phyloP scores from a whole-genome alignment of 2,329 filamentous ascomycete species.

The Ambrosiella beaveri region DNA sequence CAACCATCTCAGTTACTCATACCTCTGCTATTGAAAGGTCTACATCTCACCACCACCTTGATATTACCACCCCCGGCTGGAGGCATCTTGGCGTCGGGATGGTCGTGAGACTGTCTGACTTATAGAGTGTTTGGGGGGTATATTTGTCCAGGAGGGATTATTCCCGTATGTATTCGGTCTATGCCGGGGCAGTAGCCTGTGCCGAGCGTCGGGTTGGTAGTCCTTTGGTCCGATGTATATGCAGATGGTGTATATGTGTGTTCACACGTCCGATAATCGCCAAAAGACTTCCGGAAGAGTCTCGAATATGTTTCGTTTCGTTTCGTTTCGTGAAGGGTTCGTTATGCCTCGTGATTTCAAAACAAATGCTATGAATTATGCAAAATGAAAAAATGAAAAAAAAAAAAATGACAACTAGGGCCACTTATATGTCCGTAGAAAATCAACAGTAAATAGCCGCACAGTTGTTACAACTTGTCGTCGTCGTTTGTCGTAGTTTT shows the following conservation, averaged over 20 bases:
- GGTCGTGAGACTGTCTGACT: not conserved
- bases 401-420: not conserved
- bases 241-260: not conserved
- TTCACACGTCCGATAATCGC: no score
- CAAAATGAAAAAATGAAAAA: no score
- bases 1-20: conserved; percentile 17
- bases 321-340: not conserved
- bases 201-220: no score
- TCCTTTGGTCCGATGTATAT: not conserved
- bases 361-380: not conserved
- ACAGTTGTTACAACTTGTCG: no score
- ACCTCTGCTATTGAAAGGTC: conserved; percentile 95
- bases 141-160: not conserved
- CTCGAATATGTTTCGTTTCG: not conserved
- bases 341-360: not conserved
- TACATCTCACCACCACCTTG: conserved; percentile 94
- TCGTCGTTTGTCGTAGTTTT: no score
- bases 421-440: no score
- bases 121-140: not conserved
- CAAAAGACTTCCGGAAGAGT: not conserved
- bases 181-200: not conserved
- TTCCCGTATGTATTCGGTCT: not conserved
- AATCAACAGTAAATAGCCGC: no score
- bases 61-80: conserved; percentile 61
- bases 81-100: conserved; percentile 5